phyloP scores from a whole-genome alignment of 2,329 filamentous ascomycete species.

The Colletotrichum tofieldiae region DNA sequence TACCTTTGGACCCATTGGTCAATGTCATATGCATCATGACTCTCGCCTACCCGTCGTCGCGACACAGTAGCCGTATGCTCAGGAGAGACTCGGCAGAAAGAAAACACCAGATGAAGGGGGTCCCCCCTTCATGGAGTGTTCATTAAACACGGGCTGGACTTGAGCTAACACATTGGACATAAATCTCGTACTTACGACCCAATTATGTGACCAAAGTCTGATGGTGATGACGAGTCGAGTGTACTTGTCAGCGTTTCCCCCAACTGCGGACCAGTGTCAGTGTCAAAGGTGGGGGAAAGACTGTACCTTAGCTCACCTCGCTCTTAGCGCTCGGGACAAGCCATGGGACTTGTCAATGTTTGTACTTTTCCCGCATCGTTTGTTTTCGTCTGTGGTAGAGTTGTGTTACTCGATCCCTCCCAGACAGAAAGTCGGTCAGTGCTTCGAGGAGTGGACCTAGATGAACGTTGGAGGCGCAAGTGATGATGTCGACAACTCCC shows the following conservation, averaged over 20 bases:
- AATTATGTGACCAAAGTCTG: not conserved
- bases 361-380: not conserved
- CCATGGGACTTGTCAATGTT: constrained; percentile 1
- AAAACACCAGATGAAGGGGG: not conserved
- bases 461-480: constrained; percentile 33
- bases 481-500: constrained; percentile 42
- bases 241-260: constrained; percentile 28
- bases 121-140: not conserved
- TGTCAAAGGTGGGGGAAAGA: not conserved
- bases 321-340: constrained; percentile 13
- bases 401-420: constrained; percentile 4
- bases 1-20: not conserved
- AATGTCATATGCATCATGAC: constrained; percentile 28
- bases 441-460: constrained; percentile 25
- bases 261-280: constrained; percentile 4
- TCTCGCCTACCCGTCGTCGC: constrained; percentile 1
- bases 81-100: not conserved
- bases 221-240: constrained; percentile 21
- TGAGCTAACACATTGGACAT: not conserved
- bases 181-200: constrained; percentile 10
- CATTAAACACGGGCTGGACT: not conserved
- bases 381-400: constrained; percentile 29
- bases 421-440: constrained; percentile 20
- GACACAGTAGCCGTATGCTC: constrained; percentile 13
- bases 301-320: not conserved